phyloP scores from a whole-genome alignment of 2,329 filamentous ascomycete genomes.

The Cladophialophora carrionii region DNA sequence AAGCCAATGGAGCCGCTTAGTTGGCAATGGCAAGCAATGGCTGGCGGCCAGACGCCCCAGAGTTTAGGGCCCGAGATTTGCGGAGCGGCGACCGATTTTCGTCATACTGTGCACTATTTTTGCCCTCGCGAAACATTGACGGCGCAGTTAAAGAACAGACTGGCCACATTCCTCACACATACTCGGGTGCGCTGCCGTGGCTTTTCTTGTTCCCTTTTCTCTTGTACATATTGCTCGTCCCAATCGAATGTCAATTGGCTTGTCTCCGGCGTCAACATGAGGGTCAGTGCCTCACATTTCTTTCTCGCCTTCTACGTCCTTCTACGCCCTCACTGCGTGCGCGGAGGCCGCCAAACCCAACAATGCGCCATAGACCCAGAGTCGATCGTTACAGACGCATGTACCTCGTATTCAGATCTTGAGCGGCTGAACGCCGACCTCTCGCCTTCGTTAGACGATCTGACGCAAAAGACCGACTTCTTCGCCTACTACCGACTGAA shows the following conservation, averaged over 20 bases:
- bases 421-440: conserved; percentile 79
- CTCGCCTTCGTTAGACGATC: conserved; percentile 74
- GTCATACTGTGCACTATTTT: conserved; percentile 8
- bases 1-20: not conserved
- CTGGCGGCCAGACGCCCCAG: not conserved
- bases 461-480: conserved; percentile 90
- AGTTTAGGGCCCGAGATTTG: not conserved
- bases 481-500: conserved; percentile 97
- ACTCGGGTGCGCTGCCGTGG: not conserved
- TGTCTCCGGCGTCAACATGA: conserved; percentile 23
- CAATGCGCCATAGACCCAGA: conserved; percentile 69
- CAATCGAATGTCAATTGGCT: conserved; percentile 2
- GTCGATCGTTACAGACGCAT: conserved; percentile 89
- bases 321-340: conserved; percentile 25
- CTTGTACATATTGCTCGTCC: not conserved
- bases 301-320: conserved; percentile 35
- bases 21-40: not conserved
- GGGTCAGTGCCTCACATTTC: conserved; percentile 32
- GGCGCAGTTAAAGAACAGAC: conserved; percentile 3
- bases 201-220: not conserved
- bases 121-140: not conserved
- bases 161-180: conserved; percentile 9
- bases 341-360: conserved; percentile 28
- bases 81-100: not conserved
- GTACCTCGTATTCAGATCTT: conserved; percentile 88